Evolutionary conservation across 345 rosid genomes (phyloP).

Genomic region (Psidium friedrichsthalianum): DNA sequence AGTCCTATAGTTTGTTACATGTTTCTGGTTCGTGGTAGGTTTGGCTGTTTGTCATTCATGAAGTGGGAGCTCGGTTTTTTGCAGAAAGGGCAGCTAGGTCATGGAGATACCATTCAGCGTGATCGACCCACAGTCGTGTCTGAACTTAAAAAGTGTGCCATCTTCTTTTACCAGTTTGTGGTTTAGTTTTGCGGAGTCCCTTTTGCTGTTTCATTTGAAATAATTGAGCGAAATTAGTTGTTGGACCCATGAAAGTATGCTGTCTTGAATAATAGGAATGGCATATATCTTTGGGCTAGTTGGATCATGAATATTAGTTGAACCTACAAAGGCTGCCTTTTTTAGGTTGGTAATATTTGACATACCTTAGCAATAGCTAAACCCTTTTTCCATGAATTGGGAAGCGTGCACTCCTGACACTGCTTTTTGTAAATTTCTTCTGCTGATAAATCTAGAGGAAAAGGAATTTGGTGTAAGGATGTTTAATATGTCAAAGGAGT

Average conservation of each 20-base stretch:
- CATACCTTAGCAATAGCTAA: background rate
- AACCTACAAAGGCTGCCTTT: background rate
- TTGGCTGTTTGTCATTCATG: background rate
- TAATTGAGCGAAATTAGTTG: background rate
- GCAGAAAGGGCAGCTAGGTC: conserved; percentile 97
- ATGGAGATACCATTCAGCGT: conserved; percentile 85
- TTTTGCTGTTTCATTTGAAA: background rate
- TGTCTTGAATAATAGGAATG: background rate
- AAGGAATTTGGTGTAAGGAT: background rate
- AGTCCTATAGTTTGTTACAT: background rate
- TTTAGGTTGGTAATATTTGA: background rate
- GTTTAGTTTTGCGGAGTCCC: background rate
- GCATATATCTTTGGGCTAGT: background rate
- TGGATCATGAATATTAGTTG: background rate
- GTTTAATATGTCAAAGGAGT: background rate
- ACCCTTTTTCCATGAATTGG: background rate
- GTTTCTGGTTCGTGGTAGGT: background rate
- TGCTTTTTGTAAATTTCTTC: background rate
- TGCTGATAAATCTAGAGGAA: background rate
- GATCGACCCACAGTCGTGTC: conserved; percentile 90
- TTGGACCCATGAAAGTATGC: background rate
- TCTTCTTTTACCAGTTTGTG: background rate
- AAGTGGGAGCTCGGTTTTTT: conserved; percentile 5
- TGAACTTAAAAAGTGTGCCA: conserved; percentile 68
- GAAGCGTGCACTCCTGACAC: background rate